Evolutionary conservation across 2,329 filamentous ascomycete species (phyloP), one percentile per base, ranked within the genome.

Genomic region (Hypoxylon sp.): DNA sequence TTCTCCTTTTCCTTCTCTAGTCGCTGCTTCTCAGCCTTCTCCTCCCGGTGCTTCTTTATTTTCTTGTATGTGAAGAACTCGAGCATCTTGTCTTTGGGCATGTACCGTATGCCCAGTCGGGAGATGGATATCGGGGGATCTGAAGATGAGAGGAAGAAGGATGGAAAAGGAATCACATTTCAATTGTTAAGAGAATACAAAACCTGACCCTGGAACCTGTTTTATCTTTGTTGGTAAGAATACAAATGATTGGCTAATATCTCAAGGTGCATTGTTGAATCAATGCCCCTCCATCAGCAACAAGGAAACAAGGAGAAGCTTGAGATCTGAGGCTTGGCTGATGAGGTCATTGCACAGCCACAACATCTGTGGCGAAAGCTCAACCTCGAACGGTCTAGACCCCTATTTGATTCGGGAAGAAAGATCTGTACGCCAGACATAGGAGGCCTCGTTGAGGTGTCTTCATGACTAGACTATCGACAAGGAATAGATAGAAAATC

Each of bases 31-130:
- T 77, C 75, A 4, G 74, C 79, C 72, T 87, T 86, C 64, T 87
- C 82, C 1, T 81, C 83, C 72, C 82, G 84, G 75, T 86, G 80
- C 78, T 90, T 88, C 80, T 89, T 90, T 75, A 84, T 80, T 77
- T 89, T 90, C 76, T 87, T 90, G 80, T 85, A 86, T 36, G 83
- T 80, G 71, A 90, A 86, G 77, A 88, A 90, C 77, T 90, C 87
- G 67, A 90, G 75, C 89, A 91, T 91, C 52, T 69, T 81, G 74
- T 51, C 50, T 69, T 59, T 43, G 14, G 38, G n/a, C 38, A 34
- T 38, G 51, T 52, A 21, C 23, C n/a, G 23, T 48, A n/a, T 30
- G 51, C 59, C 4, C 23, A 21, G 23, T 58, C 5, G 23, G 32
- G 34, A 23, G 19, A 36, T 34, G n/a, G n/a, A 21, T 52, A 13